phyloP scores from a whole-genome alignment of 345 rosid genomes.

The Balakata baccata region DNA sequence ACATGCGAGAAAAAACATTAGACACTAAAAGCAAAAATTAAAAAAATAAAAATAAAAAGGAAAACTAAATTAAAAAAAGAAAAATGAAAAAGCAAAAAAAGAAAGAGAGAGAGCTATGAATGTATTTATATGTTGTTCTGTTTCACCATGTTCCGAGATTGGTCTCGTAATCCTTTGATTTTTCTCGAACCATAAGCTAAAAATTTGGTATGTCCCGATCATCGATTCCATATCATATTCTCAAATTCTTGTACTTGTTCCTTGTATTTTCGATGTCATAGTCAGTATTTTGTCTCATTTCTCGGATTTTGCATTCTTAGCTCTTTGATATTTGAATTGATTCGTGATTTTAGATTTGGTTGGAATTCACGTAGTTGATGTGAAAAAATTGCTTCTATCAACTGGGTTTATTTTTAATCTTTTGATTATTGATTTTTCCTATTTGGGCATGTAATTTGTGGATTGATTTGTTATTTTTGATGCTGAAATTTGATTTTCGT shows the following conservation, averaged over 20 bases:
- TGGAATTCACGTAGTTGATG: slow-evolving; percentile 4
- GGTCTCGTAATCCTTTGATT: slow-evolving; percentile 29
- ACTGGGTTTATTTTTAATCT: slow-evolving; percentile 26
- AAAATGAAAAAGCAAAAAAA: background rate
- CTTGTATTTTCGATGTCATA: slow-evolving; percentile 14
- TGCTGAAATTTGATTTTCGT: slow-evolving; percentile 13
- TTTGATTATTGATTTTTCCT: slow-evolving; percentile 20
- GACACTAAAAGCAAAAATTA: too few species aligned
- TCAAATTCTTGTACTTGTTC: slow-evolving; percentile 10
- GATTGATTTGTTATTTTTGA: slow-evolving; percentile 23
- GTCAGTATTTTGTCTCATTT: background rate
- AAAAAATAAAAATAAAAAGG: background rate
- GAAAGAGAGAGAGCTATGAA: background rate
- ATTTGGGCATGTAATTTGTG: slow-evolving; percentile 2
- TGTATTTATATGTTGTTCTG: slow-evolving; percentile 9
- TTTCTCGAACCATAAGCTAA: slow-evolving; percentile 25
- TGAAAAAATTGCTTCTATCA: background rate
- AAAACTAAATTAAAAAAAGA: background rate
- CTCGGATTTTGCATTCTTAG: slow-evolving; percentile 9
- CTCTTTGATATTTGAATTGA: slow-evolving; percentile 24
- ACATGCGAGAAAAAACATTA: too few species aligned
- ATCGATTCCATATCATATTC: slow-evolving; percentile 22
- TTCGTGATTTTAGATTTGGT: slow-evolving; percentile 18
- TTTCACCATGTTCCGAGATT: slow-evolving; percentile 28
- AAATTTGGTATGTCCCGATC: slow-evolving; percentile 33